A percentile compares a stretch with the other conserved stretches of the same genome.
These are phyloP conservation scores for Ophiostoma tasmaniense DNA, from an alignment of 2,329 filamentous ascomycete genomes.

Conservation along the genomic window DNA sequence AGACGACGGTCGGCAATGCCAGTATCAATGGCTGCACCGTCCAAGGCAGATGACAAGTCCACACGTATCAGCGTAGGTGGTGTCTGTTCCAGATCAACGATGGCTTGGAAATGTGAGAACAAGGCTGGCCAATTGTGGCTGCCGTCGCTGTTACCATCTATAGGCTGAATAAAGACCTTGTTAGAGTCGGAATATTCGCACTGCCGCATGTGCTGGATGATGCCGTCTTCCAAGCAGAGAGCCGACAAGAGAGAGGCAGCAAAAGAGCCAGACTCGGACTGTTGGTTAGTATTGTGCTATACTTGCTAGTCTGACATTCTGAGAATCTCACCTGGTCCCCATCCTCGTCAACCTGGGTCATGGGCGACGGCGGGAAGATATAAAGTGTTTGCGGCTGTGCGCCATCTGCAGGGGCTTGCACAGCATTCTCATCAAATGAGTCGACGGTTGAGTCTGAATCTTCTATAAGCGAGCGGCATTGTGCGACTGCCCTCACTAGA, in stretches of 20 bases:
- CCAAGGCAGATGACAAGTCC: not conserved
- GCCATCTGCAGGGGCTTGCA: not conserved
- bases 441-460: not conserved
- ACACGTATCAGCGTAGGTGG: not conserved
- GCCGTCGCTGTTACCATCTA: not conserved
- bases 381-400: not conserved
- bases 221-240: not conserved
- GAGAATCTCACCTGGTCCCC: not conserved
- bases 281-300: not conserved
- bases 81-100: not conserved
- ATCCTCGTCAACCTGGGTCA: not conserved
- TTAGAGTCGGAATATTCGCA: not conserved
- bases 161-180: not conserved
- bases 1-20: not conserved
- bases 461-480: not conserved
- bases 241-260: not conserved
- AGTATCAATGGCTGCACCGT: not conserved
- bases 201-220: not conserved
- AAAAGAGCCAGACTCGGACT: not conserved
- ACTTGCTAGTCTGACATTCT: not conserved
- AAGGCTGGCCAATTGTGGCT: not conserved
- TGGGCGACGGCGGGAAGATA: conserved; percentile 2
- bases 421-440: not conserved
- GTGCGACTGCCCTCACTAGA: not conserved
- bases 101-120: not conserved